Percentiles rank a stretch among this genome's conserved stretches.
These are phyloP conservation scores for Micromonas commoda DNA, from an alignment of 139 green algal genomes.

Conservation along the genomic window DNA sequence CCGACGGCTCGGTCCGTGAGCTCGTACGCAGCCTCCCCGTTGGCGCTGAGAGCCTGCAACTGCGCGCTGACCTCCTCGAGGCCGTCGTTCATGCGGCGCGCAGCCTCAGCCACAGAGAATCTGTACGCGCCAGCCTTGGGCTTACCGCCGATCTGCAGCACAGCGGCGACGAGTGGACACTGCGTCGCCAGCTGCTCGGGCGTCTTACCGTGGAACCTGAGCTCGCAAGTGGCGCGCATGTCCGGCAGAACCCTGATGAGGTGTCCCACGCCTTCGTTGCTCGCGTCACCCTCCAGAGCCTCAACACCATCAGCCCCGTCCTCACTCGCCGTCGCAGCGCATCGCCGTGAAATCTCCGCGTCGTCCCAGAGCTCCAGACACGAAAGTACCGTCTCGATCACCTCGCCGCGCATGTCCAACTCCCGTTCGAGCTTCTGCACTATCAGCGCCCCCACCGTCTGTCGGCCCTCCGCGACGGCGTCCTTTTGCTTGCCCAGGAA, in stretches of 20 bases:
- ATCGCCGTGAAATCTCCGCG: background rate
- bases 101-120: background rate
- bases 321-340: background rate
- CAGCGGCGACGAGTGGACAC: background rate
- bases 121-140: background rate
- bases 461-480: no score
- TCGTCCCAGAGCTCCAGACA: constrained; percentile 14
- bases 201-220: background rate
- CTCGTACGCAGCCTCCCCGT: background rate
- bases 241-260: constrained; percentile 6
- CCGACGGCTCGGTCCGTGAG: constrained; percentile 2
- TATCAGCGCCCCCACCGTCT: background rate
- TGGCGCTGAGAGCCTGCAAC: background rate
- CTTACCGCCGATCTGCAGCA: background rate
- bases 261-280: background rate
- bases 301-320: background rate
- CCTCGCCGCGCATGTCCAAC: constrained; percentile 13
- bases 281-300: background rate
- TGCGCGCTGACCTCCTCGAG: constrained; percentile 9
- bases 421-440: constrained; percentile 4
- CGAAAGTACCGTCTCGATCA: constrained; percentile 14
- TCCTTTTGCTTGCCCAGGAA: background rate
- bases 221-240: constrained; percentile 9
- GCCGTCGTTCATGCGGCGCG: background rate
- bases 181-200: background rate